These are phyloP conservation scores for Aspergillus brunneoviolaceus DNA, from an alignment of 2,329 filamentous ascomycete species.

Conservation along the genomic window DNA sequence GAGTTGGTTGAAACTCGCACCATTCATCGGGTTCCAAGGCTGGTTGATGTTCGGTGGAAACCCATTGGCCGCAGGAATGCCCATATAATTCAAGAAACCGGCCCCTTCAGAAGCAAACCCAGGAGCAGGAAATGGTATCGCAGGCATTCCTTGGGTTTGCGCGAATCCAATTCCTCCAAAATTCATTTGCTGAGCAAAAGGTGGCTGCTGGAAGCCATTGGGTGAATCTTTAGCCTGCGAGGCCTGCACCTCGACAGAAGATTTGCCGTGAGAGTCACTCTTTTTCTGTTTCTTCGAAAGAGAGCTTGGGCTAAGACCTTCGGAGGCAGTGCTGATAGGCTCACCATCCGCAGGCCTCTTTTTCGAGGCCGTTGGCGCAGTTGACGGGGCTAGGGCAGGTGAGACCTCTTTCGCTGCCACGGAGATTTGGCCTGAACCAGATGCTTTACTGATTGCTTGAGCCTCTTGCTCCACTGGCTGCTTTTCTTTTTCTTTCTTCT, in stretches of 20 bases:
- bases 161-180: constrained; percentile 34
- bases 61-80: constrained; percentile 28
- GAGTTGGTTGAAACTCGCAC: constrained; percentile 40
- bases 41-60: constrained; percentile 37
- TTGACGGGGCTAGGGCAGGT: constrained; percentile 33
- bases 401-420: constrained; percentile 21
- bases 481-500: constrained; percentile 46
- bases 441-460: constrained; percentile 20
- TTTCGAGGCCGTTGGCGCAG: constrained; percentile 52
- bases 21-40: constrained; percentile 48
- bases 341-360: constrained; percentile 82
- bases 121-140: constrained; percentile 36
- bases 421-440: constrained; percentile 13
- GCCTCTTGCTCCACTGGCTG: constrained; percentile 29
- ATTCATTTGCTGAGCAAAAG: constrained; percentile 39
- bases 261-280: constrained; percentile 32
- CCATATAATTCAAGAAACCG: constrained; percentile 45
- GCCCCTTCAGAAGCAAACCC: constrained; percentile 33
- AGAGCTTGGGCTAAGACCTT: constrained; percentile 37
- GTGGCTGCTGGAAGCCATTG: constrained; percentile 18
- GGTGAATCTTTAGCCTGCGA: constrained; percentile 19
- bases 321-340: constrained; percentile 52
- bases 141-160: constrained; percentile 31
- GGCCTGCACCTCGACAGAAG: constrained; percentile 7
- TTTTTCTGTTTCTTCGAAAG: constrained; percentile 47